These are phyloP conservation scores for Umbelopsis vinacea DNA, from an alignment of 192 early-diverging fungal species.

Conservation along the genomic window DNA sequence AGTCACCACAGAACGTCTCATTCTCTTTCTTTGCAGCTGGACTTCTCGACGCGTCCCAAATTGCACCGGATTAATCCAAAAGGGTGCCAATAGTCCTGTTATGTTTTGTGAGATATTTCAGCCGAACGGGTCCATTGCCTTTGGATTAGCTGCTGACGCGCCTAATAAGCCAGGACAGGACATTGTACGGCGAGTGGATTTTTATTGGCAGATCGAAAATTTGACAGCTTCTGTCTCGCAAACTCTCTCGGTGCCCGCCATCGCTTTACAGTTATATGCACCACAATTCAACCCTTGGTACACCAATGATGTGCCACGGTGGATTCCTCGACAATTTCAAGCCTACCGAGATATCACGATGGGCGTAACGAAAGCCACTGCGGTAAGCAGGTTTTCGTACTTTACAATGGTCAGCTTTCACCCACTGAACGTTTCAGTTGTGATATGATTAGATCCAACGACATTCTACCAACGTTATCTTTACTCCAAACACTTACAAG, in stretches of 20 bases:
- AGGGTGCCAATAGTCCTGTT: neutral
- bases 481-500: constrained; percentile 14
- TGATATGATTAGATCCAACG: neutral
- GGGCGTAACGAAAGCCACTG: constrained; percentile 8
- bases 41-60: neutral
- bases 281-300: constrained; percentile 27
- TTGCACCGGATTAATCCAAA: neutral
- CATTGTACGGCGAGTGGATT: constrained; percentile 21
- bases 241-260: constrained; percentile 13
- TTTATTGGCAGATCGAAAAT: constrained; percentile 36
- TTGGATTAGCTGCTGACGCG: neutral
- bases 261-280: constrained; percentile 21
- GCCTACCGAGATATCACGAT: constrained; percentile 12
- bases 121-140: constrained; percentile 20
- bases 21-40: constrained; percentile 2
- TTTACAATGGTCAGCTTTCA: neutral
- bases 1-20: neutral
- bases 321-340: neutral
- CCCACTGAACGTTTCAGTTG: neutral
- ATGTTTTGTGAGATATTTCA: constrained; percentile 24
- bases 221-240: neutral
- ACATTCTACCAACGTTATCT: constrained; percentile 9
- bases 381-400: neutral
- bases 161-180: neutral
- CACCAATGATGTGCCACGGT: constrained; percentile 3